Evolutionary conservation across 225 moss, liverwort and hornwort genomes (phyloP), one percentile per base, ranked within the genome.

Genomic region (Anthoceros angustus): DNA sequence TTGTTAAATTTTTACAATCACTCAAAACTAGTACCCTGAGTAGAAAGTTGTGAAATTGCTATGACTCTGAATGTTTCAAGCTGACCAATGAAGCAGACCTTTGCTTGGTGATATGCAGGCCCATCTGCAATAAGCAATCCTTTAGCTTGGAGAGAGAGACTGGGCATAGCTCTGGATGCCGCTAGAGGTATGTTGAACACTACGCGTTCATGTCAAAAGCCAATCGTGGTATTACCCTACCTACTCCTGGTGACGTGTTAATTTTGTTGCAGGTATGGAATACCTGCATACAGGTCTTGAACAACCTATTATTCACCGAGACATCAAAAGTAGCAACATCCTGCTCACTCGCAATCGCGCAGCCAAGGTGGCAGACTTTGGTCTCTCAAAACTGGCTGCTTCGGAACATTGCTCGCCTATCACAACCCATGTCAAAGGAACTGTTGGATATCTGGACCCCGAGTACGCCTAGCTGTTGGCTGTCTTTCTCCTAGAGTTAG

Each of bases 401-500:
- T 63, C 48, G 12, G 63, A 39, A 43, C 72, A 70, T 24, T 80
- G 78, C 25, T 72, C 69, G 9, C 72, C 70, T 14, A 64, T 75
- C 9, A 73, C 67, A 41, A 79, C 80, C n/a, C 42, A 80, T 38
- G 66, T 72, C 45, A 79, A 83, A 70, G 70, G 86, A 74, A 77
- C 86, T 61, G 83, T 83, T 64, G 88, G 88, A 65, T 86, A 88
- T 64, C 81, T 88, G 62, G 88, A 86, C 77, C 88, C 88, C 25
- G 86, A 89, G 86, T 89, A 82, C 74, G 67, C 23, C 12, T 49
- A 7, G 10, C 12, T 26, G 61, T 49, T 8, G 24, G 14, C 16
- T 41, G n/a, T 66, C 15, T 42, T 18, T 43, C 24, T 21, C 26
- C 3, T 24, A 1, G 20, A 39, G 60, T 43, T 24, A 67, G 18